These are phyloP conservation scores for Helminthosporium solani DNA, from an alignment of 2,329 filamentous ascomycete genomes.

Conservation along the genomic window DNA sequence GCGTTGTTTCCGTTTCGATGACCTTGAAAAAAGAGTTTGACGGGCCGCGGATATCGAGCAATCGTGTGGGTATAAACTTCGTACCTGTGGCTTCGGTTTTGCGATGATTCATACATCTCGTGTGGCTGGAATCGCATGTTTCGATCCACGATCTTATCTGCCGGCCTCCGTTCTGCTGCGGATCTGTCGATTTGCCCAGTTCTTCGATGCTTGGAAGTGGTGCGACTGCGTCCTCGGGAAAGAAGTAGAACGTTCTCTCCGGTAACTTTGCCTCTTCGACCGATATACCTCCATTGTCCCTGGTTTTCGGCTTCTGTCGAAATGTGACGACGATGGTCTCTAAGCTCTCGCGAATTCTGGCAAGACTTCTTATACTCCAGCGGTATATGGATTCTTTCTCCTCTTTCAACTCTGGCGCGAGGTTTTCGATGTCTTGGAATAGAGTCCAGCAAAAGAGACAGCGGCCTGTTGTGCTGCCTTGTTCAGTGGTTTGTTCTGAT, in stretches of 20 bases:
- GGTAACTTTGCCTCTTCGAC: conserved; percentile 3
- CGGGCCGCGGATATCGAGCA: conserved; percentile 17
- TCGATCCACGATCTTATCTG: conserved; percentile 21
- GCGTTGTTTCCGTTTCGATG: conserved; percentile 14
- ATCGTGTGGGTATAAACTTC: conserved; percentile 21
- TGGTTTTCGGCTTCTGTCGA: conserved; percentile 9
- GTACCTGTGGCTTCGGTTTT: neutral
- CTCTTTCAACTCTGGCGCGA: neutral
- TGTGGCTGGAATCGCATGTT: conserved; percentile 18
- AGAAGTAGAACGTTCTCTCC: conserved; percentile 19
- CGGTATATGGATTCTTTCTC: conserved; percentile 13
- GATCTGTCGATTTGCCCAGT: conserved; percentile 6
- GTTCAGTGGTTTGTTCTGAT: neutral
- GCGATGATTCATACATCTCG: conserved; percentile 15
- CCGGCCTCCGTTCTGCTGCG: neutral
- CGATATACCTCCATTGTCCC: neutral
- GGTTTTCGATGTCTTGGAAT: conserved; percentile 3
- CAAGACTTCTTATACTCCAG: conserved; percentile 21
- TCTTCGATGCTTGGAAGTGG: conserved; percentile 8
- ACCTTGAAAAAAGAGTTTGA: conserved; percentile 9
- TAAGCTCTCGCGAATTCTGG: conserved; percentile 15
- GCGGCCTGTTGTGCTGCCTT: neutral
- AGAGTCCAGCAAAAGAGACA: conserved; percentile 12
- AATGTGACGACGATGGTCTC: conserved; percentile 22
- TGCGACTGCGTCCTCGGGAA: conserved; percentile 16